phyloP scores from a whole-genome alignment of 306 rosid genomes.

The Prunus armeniaca region DNA sequence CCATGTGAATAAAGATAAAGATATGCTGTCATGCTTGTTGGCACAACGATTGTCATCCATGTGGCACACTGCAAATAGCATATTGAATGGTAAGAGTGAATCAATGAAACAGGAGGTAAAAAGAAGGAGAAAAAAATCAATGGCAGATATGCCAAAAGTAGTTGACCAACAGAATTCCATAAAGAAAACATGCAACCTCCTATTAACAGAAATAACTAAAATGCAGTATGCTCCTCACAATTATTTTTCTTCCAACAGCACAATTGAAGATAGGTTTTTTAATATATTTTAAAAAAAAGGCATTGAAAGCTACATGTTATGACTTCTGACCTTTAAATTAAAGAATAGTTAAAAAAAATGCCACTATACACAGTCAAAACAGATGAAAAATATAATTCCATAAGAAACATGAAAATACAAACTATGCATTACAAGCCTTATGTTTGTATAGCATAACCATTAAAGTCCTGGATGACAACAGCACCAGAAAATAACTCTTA shows the following conservation, averaged over 20 bases:
- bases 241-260: background rate
- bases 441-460: background rate
- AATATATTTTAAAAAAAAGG: background rate
- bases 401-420: background rate
- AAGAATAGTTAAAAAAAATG: background rate
- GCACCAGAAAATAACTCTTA: conserved; percentile 8
- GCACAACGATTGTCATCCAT: conserved; percentile 96
- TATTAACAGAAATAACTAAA: background rate
- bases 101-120: background rate
- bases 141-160: background rate
- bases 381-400: background rate
- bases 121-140: background rate
- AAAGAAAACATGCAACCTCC: background rate
- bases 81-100: conserved; percentile 6
- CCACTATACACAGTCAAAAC: background rate
- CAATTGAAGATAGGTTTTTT: background rate
- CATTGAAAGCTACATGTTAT: background rate
- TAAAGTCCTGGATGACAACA: background rate
- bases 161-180: background rate
- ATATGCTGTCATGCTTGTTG: conserved; percentile 95
- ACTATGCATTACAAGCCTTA: background rate
- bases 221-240: background rate
- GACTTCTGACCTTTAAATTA: background rate
- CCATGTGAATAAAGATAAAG: conserved; percentile 95
- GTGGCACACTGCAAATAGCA: conserved; percentile 80